These are phyloP conservation scores for Asterochloris sp. DNA, from an alignment of 139 green algal genomes.

Conservation along the genomic window DNA sequence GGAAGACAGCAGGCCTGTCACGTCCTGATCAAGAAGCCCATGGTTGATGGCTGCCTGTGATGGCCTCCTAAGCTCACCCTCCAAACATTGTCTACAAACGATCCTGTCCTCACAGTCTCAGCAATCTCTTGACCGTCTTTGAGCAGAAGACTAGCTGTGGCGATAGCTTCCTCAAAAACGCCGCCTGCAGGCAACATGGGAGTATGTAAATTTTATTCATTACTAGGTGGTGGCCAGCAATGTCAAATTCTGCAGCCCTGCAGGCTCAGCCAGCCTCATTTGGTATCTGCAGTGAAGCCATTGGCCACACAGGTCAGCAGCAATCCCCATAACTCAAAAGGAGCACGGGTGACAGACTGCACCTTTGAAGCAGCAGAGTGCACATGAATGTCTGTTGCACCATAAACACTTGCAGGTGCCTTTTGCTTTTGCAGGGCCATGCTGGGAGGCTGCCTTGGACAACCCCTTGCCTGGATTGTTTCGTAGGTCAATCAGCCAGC, in stretches of 20 bases:
- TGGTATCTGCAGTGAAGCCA: too few relatives aligned
- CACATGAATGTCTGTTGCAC: not conserved
- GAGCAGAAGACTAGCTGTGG: conserved; percentile 41
- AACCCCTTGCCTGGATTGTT: conserved; percentile 53
- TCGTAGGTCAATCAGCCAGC: conserved; percentile 60
- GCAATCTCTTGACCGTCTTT: conserved; percentile 15
- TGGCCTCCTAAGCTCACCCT: conserved; percentile 8
- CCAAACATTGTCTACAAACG: conserved; percentile 35
- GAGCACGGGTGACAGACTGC: too few relatives aligned
- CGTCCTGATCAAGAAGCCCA: not conserved
- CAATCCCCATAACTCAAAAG: too few relatives aligned
- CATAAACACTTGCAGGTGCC: not conserved
- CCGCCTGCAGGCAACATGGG: conserved; percentile 19
- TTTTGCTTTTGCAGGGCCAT: not conserved
- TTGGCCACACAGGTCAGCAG: too few relatives aligned
- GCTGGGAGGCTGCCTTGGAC: not conserved
- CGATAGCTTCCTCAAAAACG: conserved; percentile 63
- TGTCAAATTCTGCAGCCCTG: too few relatives aligned
- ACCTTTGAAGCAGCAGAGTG: too few relatives aligned
- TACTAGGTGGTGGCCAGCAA: too few relatives aligned
- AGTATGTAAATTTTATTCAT: too few relatives aligned
- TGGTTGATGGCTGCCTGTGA: not conserved
- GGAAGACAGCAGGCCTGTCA: not conserved
- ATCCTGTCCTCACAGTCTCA: conserved; percentile 29
- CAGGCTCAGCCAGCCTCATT: too few relatives aligned